Conservation (phyloP, 805 yeast species). For the Ascoidea rubescens region DNA sequence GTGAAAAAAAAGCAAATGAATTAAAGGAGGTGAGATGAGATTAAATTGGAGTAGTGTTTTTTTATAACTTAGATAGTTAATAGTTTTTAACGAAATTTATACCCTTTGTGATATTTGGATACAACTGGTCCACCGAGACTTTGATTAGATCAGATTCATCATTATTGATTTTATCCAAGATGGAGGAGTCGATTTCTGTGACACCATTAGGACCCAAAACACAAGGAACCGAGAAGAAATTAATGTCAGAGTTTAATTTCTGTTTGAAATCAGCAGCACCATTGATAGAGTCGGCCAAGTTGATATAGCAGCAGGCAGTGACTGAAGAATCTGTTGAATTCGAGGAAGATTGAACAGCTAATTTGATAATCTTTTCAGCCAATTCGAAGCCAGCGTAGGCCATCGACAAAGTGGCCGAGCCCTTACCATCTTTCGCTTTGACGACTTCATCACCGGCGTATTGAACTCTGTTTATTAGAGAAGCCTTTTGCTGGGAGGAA, state of each 20-base stretch:
- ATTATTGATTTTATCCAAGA: slow-evolving; percentile 32
- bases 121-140: slow-evolving; percentile 40
- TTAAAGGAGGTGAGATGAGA: too few species aligned
- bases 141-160: slow-evolving; percentile 42
- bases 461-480: slow-evolving; percentile 78
- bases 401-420: slow-evolving; percentile 93
- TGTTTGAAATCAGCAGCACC: slow-evolving; percentile 40
- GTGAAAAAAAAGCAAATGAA: too few species aligned
- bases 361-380: slow-evolving; percentile 32
- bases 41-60: too few species aligned
- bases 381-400: slow-evolving; percentile 86
- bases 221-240: slow-evolving; percentile 53
- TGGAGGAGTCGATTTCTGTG: slow-evolving; percentile 36
- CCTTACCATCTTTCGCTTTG: slow-evolving; percentile 86
- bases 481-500: slow-evolving; percentile 28
- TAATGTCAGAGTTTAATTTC: slow-evolving; percentile 7
- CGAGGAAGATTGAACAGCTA: not conserved
- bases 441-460: slow-evolving; percentile 97
- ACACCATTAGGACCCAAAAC: slow-evolving; percentile 40
- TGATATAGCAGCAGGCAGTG: slow-evolving; percentile 26
- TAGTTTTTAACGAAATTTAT: slow-evolving; percentile 23
- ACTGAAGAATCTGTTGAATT: slow-evolving; percentile 21
- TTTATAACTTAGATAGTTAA: too few species aligned
- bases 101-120: slow-evolving; percentile 47
- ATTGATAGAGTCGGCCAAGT: slow-evolving; percentile 33